Percentiles rank a stretch among this genome's conserved stretches.
These are phyloP conservation scores for Hypholoma fasciculare DNA, from an alignment of 768 basidiomycete genomes.

Conservation along the genomic window DNA sequence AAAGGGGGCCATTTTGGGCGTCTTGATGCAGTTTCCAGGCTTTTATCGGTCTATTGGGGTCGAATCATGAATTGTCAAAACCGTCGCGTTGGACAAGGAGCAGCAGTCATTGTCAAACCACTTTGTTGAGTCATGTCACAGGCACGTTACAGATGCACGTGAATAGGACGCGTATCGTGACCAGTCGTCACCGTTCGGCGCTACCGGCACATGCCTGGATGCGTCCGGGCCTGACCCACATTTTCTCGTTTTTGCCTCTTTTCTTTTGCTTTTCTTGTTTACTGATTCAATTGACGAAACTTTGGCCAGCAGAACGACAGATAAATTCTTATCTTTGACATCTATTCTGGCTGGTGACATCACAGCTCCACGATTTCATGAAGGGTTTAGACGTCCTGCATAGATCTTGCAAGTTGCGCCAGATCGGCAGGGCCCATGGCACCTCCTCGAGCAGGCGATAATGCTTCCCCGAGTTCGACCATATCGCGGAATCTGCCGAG, in stretches of 20 bases:
- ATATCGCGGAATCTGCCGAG: no score
- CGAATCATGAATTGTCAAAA: no score
- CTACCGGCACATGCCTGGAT: not conserved
- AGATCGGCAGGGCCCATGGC: not conserved
- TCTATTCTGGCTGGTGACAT: not conserved
- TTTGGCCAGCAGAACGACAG: not conserved
- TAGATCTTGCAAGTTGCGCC: not conserved
- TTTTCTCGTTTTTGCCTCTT: not conserved
- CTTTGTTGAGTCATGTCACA: not conserved
- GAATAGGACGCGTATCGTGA: not conserved
- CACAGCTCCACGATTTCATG: not conserved
- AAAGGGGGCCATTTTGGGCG: conserved; percentile 20
- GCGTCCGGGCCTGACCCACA: not conserved
- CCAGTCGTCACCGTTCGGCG: not conserved
- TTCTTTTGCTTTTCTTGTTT: no score
- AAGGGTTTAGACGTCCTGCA: not conserved
- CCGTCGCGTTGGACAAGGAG: no score
- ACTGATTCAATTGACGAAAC: not conserved
- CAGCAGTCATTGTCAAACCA: no score
- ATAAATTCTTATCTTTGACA: not conserved
- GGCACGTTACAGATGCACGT: not conserved
- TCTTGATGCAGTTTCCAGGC: not conserved
- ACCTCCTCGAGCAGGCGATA: no score
- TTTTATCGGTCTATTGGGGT: not conserved
- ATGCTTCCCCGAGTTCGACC: no score